Evolutionary conservation across 208 protist genomes (phyloP).

Genomic region (Trypanosoma avium): DNA sequence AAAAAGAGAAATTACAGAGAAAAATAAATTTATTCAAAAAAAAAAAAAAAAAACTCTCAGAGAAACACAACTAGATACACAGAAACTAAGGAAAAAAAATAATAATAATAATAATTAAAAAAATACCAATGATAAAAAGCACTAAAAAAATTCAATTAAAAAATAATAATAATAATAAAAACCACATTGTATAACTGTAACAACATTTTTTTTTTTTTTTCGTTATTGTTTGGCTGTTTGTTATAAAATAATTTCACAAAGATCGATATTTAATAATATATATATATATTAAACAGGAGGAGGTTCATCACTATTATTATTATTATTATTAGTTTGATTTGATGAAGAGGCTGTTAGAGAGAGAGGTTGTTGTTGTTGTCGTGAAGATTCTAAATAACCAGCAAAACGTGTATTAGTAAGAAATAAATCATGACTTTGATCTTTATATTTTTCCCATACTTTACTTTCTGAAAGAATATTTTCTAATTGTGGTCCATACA

Average conservation of each 20-base stretch:
- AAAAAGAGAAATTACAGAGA: neutral
- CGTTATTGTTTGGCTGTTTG: too few species aligned
- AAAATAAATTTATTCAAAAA: neutral
- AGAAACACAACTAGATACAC: too few species aligned
- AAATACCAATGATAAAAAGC: too few species aligned
- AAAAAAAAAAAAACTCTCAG: neutral
- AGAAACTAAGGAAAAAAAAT: too few species aligned
- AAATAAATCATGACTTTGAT: constrained; percentile 92
- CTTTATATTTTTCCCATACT: constrained; percentile 87
- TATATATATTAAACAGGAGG: constrained; percentile 13
- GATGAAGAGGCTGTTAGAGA: constrained; percentile 15
- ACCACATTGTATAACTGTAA: neutral
- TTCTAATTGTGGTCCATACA: constrained; percentile 36
- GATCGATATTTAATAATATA: neutral
- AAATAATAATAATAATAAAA: constrained; percentile 13
- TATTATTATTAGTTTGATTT: neutral
- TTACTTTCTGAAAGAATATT: constrained; percentile 48
- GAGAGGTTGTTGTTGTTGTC: constrained; percentile 16
- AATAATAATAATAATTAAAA: too few species aligned
- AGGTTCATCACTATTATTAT: constrained; percentile 15
- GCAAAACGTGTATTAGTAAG: constrained; percentile 53
- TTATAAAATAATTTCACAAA: too few species aligned
- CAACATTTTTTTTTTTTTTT: too few species aligned
- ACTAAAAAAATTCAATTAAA: too few species aligned
- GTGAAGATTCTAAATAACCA: constrained; percentile 57